Conservation (phyloP, 116 monocot species). For the Zostera marina region DNA sequence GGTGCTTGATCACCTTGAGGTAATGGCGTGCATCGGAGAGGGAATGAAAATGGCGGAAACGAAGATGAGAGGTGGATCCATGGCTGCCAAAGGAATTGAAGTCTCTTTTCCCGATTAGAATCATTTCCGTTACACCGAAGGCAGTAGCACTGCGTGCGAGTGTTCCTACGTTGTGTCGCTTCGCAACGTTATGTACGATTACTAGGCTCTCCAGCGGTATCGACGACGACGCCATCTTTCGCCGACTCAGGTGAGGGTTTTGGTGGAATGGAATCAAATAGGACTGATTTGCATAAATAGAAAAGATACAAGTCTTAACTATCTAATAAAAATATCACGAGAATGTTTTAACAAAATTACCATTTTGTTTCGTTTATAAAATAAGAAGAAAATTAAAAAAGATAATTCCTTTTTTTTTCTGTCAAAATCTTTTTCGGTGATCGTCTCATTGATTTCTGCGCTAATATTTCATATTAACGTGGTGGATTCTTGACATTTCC, state of each 20-base stretch:
- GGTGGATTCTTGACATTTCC: no score
- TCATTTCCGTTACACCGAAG: conserved; percentile 79
- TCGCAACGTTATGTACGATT: conserved; percentile 94
- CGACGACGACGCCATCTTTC: not conserved
- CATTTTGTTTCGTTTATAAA: no score
- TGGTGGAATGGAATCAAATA: no score
- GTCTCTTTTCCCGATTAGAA: conserved; percentile 89
- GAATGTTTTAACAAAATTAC: no score
- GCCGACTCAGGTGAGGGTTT: not conserved
- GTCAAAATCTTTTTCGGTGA: no score
- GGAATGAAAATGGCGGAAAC: conserved; percentile 76
- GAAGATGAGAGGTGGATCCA: conserved; percentile 69
- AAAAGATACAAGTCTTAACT: no score
- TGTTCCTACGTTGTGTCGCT: conserved; percentile 94
- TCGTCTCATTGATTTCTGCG: no score
- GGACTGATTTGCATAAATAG: no score
- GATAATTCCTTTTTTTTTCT: no score
- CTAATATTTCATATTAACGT: no score
- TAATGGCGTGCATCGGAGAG: conserved; percentile 47
- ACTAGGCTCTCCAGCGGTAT: conserved; percentile 47
- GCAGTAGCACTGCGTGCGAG: conserved; percentile 89
- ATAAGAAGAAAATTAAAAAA: no score
- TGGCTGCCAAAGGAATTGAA: conserved; percentile 97
- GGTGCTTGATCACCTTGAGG: conserved; percentile 31
- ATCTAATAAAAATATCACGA: no score